Evolutionary conservation across 2,329 filamentous ascomycete species (phyloP).

Genomic region (Sarocladium kiliense): DNA sequence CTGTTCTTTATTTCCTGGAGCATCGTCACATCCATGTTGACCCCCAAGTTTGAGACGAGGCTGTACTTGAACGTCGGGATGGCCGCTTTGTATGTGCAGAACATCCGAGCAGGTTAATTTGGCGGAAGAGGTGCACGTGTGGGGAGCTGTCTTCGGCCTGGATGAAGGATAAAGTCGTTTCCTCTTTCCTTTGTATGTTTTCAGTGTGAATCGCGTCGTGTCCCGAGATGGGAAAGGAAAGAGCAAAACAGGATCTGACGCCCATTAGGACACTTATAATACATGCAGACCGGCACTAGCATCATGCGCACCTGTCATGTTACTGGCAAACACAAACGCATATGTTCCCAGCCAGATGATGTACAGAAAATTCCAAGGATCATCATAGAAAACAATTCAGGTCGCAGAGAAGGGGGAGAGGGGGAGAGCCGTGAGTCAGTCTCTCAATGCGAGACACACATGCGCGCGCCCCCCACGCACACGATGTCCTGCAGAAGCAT

Average conservation of each 20-base stretch:
- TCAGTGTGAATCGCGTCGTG: neutral
- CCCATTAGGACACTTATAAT: too few species aligned
- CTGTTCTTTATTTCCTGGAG: slow-evolving; percentile 4
- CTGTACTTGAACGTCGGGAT: slow-evolving; percentile 4
- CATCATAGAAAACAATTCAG: too few species aligned
- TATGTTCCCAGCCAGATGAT: too few species aligned
- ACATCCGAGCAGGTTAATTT: neutral
- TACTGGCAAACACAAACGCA: too few species aligned
- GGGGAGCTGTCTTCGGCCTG: neutral
- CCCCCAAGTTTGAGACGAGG: neutral
- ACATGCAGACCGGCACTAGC: too few species aligned
- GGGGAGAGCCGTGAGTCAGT: neutral
- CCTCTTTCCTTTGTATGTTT: neutral
- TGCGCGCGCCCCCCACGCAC: neutral
- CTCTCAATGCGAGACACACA: neutral
- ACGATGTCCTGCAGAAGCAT: too few species aligned
- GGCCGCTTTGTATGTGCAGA: slow-evolving; percentile 5
- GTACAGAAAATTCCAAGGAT: too few species aligned
- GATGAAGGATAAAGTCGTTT: too few species aligned
- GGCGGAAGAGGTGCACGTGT: neutral
- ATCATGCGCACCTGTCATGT: too few species aligned
- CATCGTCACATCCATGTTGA: neutral
- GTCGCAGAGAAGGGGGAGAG: too few species aligned
- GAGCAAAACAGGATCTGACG: too few species aligned
- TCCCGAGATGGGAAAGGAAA: too few species aligned